Conservation (phyloP, 345 rosid species). For the Eucalyptus sp. region DNA sequence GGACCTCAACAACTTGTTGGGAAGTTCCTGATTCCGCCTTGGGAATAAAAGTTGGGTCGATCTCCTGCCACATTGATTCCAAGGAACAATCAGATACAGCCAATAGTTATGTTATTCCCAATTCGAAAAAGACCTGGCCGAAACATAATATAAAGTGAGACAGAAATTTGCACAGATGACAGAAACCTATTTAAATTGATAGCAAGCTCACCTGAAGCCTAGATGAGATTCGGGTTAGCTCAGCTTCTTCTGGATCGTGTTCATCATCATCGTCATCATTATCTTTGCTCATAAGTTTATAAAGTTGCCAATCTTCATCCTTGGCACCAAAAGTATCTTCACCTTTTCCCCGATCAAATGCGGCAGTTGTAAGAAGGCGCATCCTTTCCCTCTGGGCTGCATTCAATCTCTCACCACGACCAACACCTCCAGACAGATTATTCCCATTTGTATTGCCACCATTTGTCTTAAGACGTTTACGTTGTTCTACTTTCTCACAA, state of each 20-base stretch:
- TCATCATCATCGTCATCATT: conserved; percentile 72
- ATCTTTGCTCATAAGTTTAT: conserved; percentile 87
- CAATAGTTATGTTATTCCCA: background rate
- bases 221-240: conserved; percentile 56
- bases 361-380: conserved; percentile 92
- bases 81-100: background rate
- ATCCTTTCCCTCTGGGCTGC: conserved; percentile 95
- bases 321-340: conserved; percentile 86
- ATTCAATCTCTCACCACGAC: conserved; percentile 93
- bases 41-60: conserved; percentile 71
- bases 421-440: conserved; percentile 56
- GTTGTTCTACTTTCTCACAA: conserved; percentile 68
- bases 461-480: conserved; percentile 76
- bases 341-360: conserved; percentile 95
- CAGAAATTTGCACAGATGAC: background rate
- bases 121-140: background rate
- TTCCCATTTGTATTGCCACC: conserved; percentile 70
- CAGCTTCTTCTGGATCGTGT: conserved; percentile 60
- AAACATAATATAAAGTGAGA: background rate
- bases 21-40: conserved; percentile 35
- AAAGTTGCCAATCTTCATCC: conserved; percentile 98
- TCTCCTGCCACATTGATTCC: conserved; percentile 28
- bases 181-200: background rate
- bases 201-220: conserved; percentile 51
- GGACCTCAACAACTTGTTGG: conserved; percentile 49